Conservation (phyloP, 768 basidiomycete genomes). For the Psilocybe subaeruginosa region DNA sequence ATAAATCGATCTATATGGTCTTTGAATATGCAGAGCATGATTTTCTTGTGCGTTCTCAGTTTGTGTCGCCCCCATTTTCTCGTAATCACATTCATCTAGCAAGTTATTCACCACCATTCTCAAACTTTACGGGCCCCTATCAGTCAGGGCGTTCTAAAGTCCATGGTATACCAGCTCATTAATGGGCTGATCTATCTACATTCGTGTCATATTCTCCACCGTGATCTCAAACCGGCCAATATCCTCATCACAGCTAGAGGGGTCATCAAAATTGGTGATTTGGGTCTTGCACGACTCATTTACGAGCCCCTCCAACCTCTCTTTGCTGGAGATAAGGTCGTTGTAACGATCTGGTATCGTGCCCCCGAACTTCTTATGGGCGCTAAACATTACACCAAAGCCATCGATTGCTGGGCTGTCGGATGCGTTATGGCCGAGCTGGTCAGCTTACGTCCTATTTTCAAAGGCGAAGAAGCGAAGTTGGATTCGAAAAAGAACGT, state of each 20-base stretch:
- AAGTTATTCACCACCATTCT: conserved; percentile 98
- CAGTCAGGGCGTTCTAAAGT: conserved; percentile 76
- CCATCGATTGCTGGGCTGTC: conserved; percentile 96
- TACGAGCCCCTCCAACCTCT: conserved; percentile 91
- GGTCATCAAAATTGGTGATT: conserved; percentile 98
- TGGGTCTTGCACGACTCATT: conserved; percentile 91
- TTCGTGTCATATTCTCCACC: conserved; percentile 92
- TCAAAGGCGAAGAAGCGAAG: conserved; percentile 99
- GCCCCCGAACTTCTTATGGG: conserved; percentile 96
- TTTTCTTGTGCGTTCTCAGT: conserved; percentile 72
- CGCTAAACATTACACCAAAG: conserved; percentile 96
- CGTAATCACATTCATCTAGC: conserved; percentile 45
- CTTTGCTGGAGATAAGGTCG: conserved; percentile 95
- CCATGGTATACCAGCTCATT: conserved; percentile 90
- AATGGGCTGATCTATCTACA: conserved; percentile 96
- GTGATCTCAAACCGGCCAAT: conserved; percentile 98
- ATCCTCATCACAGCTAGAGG: conserved; percentile 92
- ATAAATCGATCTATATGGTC: conserved; percentile 99
- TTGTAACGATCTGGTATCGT: conserved; percentile 99
- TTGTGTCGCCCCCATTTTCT: too few species aligned
- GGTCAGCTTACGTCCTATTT: conserved; percentile 91
- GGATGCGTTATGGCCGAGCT: conserved; percentile 98
- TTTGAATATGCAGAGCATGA: conserved; percentile 99
- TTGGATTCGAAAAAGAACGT: conserved; percentile 94
- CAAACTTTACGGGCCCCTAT: conserved; percentile 84